Base-by-base conservation (phyloP, 768 basidiomycete genomes). In the Chalciporus sphaerocephalus region DNA sequence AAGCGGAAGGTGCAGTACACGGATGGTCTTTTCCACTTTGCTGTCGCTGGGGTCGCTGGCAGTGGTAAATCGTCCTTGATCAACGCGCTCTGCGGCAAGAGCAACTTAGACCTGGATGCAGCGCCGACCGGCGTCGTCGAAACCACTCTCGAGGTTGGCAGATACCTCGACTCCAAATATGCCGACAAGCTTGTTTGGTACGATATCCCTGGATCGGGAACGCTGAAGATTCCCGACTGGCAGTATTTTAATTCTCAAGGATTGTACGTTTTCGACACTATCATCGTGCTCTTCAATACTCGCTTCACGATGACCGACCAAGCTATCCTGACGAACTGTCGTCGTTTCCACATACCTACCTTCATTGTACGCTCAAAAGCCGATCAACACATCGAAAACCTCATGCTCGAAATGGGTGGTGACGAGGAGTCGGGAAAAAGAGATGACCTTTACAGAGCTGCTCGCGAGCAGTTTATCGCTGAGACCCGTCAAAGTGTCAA, bases 241-340 rank as follows among this genome's bases (percentile, higher is more conserved):
- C 59, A 67, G 28, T 71, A 70, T 47, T 70, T 71, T 48, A 68
- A 68, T 25, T 56, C 62, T 10, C 65, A 69, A 37, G 69, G 69
- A 10, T 58, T 70, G 24, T 70, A 59, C 40, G 55, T 67, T 44
- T 70, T 70, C 43, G 67, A 71, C 37, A 61, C 57, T 20, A 50
- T 71, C 49, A 44, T 70, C 41, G 55, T 70, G 20, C 45, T 70
- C 10, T 63, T 68, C 56, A 61, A 65, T 42, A 60, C 54, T 35
- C 67, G 69, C 0, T 66, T 70, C 46, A 67, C 64, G 4, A 50
- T 52, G 50, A 69, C 68, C 11, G 69, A 69, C 47, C 57, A 66
- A 12, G 67, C 67, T 5, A 65, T 70, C 27, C 45, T 70, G 25
- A 40, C 52, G 5, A 67, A 62, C 47, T 64, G 59, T 23, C 58